Conservation (phyloP, 495 filamentous ascomycete genomes). For the Lepidopterella palustris region DNA sequence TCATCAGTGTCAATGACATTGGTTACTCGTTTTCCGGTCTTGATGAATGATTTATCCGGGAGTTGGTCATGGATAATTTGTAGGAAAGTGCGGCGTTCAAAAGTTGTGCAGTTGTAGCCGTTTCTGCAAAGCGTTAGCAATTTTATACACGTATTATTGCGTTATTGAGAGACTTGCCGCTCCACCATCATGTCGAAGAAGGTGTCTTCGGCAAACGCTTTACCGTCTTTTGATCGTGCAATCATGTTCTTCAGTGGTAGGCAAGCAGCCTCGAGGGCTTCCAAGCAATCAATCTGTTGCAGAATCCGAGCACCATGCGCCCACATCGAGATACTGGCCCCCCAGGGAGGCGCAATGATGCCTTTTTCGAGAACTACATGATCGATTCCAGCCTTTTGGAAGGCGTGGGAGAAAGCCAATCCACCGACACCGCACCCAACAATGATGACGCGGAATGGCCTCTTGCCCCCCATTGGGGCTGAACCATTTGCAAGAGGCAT, state of each 20-base stretch:
- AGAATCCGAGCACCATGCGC: neutral
- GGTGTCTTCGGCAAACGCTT: too few relatives aligned
- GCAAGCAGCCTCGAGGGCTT: neutral
- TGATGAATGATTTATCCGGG: neutral
- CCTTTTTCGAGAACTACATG: conserved; percentile 44
- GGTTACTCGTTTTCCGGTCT: neutral
- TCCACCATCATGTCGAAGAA: too few relatives aligned
- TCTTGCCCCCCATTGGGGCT: too few relatives aligned
- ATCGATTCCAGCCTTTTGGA: conserved; percentile 43
- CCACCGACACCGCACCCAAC: conserved; percentile 31
- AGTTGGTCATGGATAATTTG: neutral
- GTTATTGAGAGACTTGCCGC: too few relatives aligned
- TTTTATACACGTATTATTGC: too few relatives aligned
- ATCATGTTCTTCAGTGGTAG: too few relatives aligned
- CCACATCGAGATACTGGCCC: neutral
- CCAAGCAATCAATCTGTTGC: neutral
- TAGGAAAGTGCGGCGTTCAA: neutral
- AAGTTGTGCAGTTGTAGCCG: neutral
- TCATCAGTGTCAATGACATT: neutral
- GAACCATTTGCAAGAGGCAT: too few relatives aligned
- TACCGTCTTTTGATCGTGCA: too few relatives aligned
- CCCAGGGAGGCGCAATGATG: conserved; percentile 27
- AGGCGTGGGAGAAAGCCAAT: conserved; percentile 44
- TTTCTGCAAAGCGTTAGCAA: neutral
- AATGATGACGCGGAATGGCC: conserved; percentile 45